Percentiles rank a stretch among this genome's conserved stretches.
These are phyloP conservation scores for Corchorus capsularis DNA, from an alignment of 345 rosid species.

Conservation along the genomic window DNA sequence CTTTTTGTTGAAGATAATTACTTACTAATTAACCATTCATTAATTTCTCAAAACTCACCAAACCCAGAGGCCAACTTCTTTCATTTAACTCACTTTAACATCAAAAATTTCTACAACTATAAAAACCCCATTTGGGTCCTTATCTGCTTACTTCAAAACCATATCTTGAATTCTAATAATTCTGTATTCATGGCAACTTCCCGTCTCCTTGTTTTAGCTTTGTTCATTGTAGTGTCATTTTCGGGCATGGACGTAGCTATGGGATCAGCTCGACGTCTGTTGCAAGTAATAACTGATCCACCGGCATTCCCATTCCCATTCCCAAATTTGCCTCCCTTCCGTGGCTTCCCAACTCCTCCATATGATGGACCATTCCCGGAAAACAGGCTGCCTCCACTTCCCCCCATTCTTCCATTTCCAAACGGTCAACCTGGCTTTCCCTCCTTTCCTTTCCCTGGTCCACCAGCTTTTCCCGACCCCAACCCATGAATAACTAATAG, in stretches of 20 bases:
- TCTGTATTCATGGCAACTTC: slow-evolving; percentile 25
- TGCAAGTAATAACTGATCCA: slow-evolving; percentile 13
- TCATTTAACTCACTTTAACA: not conserved
- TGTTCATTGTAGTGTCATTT: slow-evolving; percentile 17
- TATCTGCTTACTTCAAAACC: not conserved
- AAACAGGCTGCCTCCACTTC: slow-evolving; percentile 14
- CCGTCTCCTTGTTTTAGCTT: not conserved
- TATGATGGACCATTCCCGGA: slow-evolving; percentile 6
- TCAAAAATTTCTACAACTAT: not conserved
- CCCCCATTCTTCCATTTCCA: not conserved
- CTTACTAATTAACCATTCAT: not conserved
- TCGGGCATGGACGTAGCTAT: slow-evolving; percentile 13
- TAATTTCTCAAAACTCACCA: slow-evolving; percentile 16
- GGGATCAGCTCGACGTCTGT: slow-evolving; percentile 21
- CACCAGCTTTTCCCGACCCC: slow-evolving; percentile 19
- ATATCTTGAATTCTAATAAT: not conserved
- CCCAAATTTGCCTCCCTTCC: slow-evolving; percentile 22
- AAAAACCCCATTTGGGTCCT: not conserved
- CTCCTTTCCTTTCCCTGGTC: slow-evolving; percentile 14
- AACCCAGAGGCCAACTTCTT: slow-evolving; percentile 9
- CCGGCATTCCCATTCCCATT: not conserved
- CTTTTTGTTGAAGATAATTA: not conserved
- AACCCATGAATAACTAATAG: not conserved
- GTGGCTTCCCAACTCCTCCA: slow-evolving; percentile 19
- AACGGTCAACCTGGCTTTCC: not conserved